Evolutionary conservation across 768 basidiomycete genomes (phyloP).

Genomic region (Xerocomus potaroensis): DNA sequence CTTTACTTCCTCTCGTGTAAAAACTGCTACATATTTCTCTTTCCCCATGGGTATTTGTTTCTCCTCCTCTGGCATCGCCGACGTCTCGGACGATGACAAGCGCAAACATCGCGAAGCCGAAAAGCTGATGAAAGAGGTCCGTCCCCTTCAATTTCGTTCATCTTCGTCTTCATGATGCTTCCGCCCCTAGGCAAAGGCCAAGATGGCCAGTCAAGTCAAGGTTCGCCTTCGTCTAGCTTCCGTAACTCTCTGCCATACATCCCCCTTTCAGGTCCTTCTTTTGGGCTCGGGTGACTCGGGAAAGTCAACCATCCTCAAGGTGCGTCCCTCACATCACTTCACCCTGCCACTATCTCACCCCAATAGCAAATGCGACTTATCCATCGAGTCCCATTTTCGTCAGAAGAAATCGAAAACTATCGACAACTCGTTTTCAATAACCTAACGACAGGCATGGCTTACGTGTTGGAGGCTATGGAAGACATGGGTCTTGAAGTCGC

Average conservation of each 20-base stretch:
- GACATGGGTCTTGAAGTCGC: conserved; percentile 78
- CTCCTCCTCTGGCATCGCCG: conserved; percentile 52
- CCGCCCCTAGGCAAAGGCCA: conserved; percentile 60
- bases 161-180: not conserved
- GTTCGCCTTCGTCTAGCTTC: conserved; percentile 35
- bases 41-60: conserved; percentile 74
- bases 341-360: not conserved
- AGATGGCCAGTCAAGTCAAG: conserved; percentile 72
- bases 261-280: conserved; percentile 62
- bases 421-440: conserved; percentile 94
- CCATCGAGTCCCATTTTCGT: conserved; percentile 78
- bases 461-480: conserved; percentile 83
- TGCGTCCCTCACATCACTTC: conserved; percentile 22
- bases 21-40: not conserved
- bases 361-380: conserved; percentile 94
- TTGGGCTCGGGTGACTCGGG: conserved; percentile 93
- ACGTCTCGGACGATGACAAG: conserved; percentile 68
- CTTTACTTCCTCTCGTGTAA: conserved; percentile 3
- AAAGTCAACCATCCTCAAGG: conserved; percentile 90
- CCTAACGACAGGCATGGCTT: conserved; percentile 78
- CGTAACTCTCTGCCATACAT: not conserved
- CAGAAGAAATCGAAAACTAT: conserved; percentile 81
- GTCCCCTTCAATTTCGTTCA: conserved; percentile 17
- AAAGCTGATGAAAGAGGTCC: conserved; percentile 71
- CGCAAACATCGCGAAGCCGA: conserved; percentile 64